A percentile compares a stretch with the other conserved stretches of the same genome.
Evolutionary conservation across 2,329 filamentous ascomycete genomes (phyloP).

Genomic region (Pestalotiopsis sp.): DNA sequence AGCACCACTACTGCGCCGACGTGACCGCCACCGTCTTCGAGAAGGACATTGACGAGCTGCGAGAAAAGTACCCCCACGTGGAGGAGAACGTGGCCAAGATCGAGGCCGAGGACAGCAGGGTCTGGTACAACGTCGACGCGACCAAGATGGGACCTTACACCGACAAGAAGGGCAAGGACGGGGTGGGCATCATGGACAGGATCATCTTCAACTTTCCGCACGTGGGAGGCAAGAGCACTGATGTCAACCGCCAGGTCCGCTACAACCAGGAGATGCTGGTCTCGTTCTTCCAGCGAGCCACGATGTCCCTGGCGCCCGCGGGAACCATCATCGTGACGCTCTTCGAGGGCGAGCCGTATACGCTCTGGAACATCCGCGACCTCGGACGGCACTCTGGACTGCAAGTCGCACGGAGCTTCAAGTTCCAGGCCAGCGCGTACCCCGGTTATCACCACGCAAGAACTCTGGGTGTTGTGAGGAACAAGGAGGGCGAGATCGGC

Average conservation of each 20-base stretch:
- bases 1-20: constrained; percentile 66
- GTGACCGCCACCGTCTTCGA: constrained; percentile 74
- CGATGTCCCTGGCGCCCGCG: constrained; percentile 54
- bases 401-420: constrained; percentile 70
- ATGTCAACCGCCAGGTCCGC: constrained; percentile 92
- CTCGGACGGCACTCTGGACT: constrained; percentile 78
- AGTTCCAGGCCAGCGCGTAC: constrained; percentile 68
- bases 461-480: constrained; percentile 68
- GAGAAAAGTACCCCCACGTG: constrained; percentile 75
- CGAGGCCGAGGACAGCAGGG: constrained; percentile 42
- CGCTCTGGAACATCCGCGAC: constrained; percentile 92
- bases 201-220: constrained; percentile 98
- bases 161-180: constrained; percentile 39
- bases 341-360: constrained; percentile 94
- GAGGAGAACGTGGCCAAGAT: constrained; percentile 60
- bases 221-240: constrained; percentile 86
- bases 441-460: constrained; percentile 75
- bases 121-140: constrained; percentile 70
- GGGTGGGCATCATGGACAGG: constrained; percentile 62
- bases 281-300: constrained; percentile 63
- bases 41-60: constrained; percentile 56
- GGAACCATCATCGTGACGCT: constrained; percentile 79
- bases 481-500: constrained; percentile 45
- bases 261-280: constrained; percentile 84
- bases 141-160: constrained; percentile 60